phyloP scores from a whole-genome alignment of 1,284 basidiomycete species.

The Microbotryum intermedium region DNA sequence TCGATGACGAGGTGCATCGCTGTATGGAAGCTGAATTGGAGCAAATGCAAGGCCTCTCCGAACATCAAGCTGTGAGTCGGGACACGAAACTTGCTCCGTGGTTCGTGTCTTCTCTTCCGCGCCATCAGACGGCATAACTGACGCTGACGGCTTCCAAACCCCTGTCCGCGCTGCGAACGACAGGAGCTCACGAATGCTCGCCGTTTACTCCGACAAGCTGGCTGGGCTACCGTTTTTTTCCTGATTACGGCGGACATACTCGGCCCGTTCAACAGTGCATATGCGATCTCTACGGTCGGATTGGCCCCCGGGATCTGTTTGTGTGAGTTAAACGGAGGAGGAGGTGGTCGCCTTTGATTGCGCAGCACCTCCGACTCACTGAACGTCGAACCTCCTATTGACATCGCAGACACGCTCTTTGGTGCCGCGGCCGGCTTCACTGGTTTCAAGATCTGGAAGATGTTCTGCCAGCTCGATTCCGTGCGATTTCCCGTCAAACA shows the following conservation, averaged over 20 bases:
- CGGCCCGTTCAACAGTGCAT: conserved; percentile 57
- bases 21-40: too few relatives aligned
- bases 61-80: too few relatives aligned
- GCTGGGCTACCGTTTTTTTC: conserved; percentile 47
- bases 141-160: too few relatives aligned
- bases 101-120: too few relatives aligned
- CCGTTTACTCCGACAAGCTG: conserved; percentile 33
- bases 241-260: conserved; percentile 47
- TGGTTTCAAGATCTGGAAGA: conserved; percentile 51
- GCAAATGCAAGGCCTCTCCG: too few relatives aligned
- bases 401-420: conserved; percentile 12
- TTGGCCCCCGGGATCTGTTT: conserved; percentile 49
- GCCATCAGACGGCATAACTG: too few relatives aligned
- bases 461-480: conserved; percentile 54
- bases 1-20: too few relatives aligned
- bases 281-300: conserved; percentile 53
- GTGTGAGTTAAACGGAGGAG: conserved; percentile 25
- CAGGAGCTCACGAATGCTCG: conserved; percentile 49
- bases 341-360: too few relatives aligned
- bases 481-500: conserved; percentile 49
- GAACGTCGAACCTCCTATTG: too few relatives aligned
- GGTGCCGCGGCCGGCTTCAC: conserved; percentile 45
- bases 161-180: too few relatives aligned
- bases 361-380: too few relatives aligned
- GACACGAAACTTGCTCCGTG: too few relatives aligned